Evolutionary conservation across 2,329 filamentous ascomycete genomes (phyloP), one percentile per base, ranked within the genome.

Genomic region (Ambrosiella xylebori): DNA sequence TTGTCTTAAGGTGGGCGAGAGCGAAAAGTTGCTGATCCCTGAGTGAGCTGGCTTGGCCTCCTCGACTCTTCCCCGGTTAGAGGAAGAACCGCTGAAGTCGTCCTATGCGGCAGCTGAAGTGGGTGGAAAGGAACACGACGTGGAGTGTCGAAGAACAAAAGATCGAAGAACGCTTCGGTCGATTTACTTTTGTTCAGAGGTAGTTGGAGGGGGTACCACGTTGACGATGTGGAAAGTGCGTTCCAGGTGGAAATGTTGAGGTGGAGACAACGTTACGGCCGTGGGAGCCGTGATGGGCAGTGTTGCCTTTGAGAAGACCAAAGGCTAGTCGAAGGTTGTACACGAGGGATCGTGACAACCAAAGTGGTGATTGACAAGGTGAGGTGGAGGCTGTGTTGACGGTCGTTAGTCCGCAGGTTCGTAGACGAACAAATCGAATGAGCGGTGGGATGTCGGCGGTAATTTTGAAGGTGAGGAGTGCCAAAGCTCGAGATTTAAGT

Each of bases 41-140:
- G 79, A 79, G 78, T 84, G 80, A 84, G 83, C 82, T 86, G 87
- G 85, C 88, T 86, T 88, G 87, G 88, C 85, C 88, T 91, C 85
- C 86, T 88, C 86, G 89, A 95, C 88, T 93, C 93, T 94, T 91
- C 93, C 93, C 90, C 91, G 74, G 76, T 77, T 77, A 93, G 91
- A 95, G 90, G 91, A 97, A 97, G 91, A 95, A 90, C 86, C 86
- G 84, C 80, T 81, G 82, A 84, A 84, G 81, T 81, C 84, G 86
- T 94, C 87, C 88, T 97, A 98, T 98, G 91, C 93, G 93, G 93
- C 93, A 97, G 91, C 88, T 95, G 86, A 80, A 76, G 74, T 72
- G 74, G 74, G 74, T 79, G 73, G 71, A 79, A 74, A 70, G 74
- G 78, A 71, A 77, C 78, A 71, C 71, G 69, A 65, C 75, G 66